Percentiles rank a stretch among this genome's conserved stretches.
phyloP scores from a whole-genome alignment of 2,329 filamentous ascomycete genomes.

The Xylariaceae sp. region DNA sequence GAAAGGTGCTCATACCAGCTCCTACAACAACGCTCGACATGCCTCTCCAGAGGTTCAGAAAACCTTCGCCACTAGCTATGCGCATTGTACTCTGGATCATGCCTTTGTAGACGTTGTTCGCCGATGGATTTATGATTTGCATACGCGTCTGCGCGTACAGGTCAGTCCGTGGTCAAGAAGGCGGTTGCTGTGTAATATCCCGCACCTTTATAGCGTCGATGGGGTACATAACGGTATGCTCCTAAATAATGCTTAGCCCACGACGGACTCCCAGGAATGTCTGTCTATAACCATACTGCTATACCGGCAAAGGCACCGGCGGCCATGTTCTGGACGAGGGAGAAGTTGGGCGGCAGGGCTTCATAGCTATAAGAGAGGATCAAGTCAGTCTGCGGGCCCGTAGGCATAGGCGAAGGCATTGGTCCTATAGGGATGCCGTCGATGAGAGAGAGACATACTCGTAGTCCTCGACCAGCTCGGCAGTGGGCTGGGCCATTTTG shows the following conservation, averaged over 20 bases:
- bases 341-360: constrained; percentile 92
- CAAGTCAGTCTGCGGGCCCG: constrained; percentile 1
- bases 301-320: constrained; percentile 97
- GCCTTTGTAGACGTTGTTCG: constrained; percentile 83
- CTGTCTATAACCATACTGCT: constrained; percentile 63
- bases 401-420: background rate
- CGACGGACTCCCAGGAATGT: background rate
- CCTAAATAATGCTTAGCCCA: constrained; percentile 58
- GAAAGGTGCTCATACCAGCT: constrained; percentile 69
- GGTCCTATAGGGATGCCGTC: background rate
- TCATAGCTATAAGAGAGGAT: constrained; percentile 70
- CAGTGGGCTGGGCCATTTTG: constrained; percentile 73
- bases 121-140: constrained; percentile 89
- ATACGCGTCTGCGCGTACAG: constrained; percentile 78
- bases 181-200: constrained; percentile 22
- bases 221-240: constrained; percentile 99
- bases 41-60: constrained; percentile 92
- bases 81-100: constrained; percentile 91
- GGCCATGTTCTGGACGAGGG: constrained; percentile 90
- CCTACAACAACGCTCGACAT: constrained; percentile 96
- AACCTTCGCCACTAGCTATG: constrained; percentile 88
- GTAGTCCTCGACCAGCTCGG: constrained; percentile 69
- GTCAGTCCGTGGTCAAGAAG: constrained; percentile 8
- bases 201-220: constrained; percentile 95
- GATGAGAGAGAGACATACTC: constrained; percentile 57